Evolutionary conservation across 495 filamentous ascomycete genomes (phyloP).

Genomic region (Annulohypoxylon moriforme): DNA sequence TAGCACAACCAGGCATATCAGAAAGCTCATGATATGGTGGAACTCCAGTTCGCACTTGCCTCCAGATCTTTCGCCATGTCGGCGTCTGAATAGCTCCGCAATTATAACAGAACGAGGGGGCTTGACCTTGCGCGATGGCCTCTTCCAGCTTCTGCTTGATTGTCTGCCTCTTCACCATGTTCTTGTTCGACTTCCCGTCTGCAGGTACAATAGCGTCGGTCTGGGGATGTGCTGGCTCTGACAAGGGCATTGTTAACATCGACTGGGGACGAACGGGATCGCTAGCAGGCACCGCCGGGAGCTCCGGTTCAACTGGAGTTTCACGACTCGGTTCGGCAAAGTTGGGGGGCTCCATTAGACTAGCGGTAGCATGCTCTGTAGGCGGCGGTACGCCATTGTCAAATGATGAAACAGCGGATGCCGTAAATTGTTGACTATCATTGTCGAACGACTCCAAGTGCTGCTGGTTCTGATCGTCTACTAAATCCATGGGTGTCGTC

Average conservation of each 20-base stretch:
- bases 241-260: slow-evolving; percentile 61
- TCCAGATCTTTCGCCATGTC: slow-evolving; percentile 92
- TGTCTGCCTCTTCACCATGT: slow-evolving; percentile 66
- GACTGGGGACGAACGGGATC: slow-evolving; percentile 64
- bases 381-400: slow-evolving; percentile 9
- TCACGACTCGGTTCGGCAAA: slow-evolving; percentile 20
- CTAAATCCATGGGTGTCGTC: slow-evolving; percentile 41
- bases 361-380: slow-evolving; percentile 1
- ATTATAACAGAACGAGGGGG: slow-evolving; percentile 88
- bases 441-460: slow-evolving; percentile 11
- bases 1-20: slow-evolving; percentile 71
- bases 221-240: slow-evolving; percentile 47
- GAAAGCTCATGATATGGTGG: slow-evolving; percentile 73
- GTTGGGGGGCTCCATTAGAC: slow-evolving; percentile 29
- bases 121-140: slow-evolving; percentile 74
- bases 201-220: slow-evolving; percentile 47
- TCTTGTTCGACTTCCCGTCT: slow-evolving; percentile 57
- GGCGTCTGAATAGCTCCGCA: slow-evolving; percentile 95
- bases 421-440: slow-evolving; percentile 17
- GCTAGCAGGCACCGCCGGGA: slow-evolving; percentile 65
- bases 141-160: slow-evolving; percentile 73
- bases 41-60: slow-evolving; percentile 70
- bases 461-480: slow-evolving; percentile 29
- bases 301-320: slow-evolving; percentile 39
- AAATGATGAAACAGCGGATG: slow-evolving; percentile 1